These are phyloP conservation scores for Saturnispora quitensis DNA, from an alignment of 805 yeast genomes.

Conservation along the genomic window DNA sequence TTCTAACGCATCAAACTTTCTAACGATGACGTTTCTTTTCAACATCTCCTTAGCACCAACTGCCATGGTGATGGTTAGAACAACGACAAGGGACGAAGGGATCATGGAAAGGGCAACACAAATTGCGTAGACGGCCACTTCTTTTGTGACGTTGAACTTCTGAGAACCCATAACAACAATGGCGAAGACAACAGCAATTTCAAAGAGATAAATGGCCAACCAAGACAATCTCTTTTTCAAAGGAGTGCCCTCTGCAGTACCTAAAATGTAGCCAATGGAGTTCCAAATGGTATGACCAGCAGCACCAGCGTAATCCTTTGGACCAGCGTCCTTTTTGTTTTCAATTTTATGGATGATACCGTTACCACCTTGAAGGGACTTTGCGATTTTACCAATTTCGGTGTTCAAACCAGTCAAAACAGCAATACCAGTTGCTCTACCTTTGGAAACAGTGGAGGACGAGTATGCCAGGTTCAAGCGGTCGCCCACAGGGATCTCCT, in stretches of 20 bases:
- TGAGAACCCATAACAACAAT: constrained; percentile 83
- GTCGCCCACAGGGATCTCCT: constrained; percentile 57
- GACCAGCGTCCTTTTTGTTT: constrained; percentile 34
- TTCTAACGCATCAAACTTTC: constrained; percentile 70
- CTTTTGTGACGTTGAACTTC: constrained; percentile 59
- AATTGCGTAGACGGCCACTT: constrained; percentile 82
- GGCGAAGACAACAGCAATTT: constrained; percentile 77
- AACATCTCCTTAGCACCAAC: constrained; percentile 71
- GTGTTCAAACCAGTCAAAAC: constrained; percentile 61
- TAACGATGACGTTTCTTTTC: constrained; percentile 59
- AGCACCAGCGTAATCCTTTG: constrained; percentile 42
- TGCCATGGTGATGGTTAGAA: constrained; percentile 79
- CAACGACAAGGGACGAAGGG: constrained; percentile 73
- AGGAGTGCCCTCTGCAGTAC: constrained; percentile 75
- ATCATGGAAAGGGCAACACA: constrained; percentile 79
- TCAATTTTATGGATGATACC: constrained; percentile 33
- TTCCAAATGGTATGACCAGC: constrained; percentile 40
- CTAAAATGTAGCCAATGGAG: constrained; percentile 58
- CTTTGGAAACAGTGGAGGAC: constrained; percentile 63
- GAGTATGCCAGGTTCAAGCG: constrained; percentile 63
- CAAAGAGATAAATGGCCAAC: constrained; percentile 64
- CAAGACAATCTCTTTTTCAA: constrained; percentile 66
- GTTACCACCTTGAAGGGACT: constrained; percentile 38
- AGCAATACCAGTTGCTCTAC: constrained; percentile 64
- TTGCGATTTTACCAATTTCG: constrained; percentile 69